A percentile compares a stretch with the other conserved stretches of the same genome.
phyloP scores from a whole-genome alignment of 352 stramenopile species.

The Blastocystis sp. region DNA sequence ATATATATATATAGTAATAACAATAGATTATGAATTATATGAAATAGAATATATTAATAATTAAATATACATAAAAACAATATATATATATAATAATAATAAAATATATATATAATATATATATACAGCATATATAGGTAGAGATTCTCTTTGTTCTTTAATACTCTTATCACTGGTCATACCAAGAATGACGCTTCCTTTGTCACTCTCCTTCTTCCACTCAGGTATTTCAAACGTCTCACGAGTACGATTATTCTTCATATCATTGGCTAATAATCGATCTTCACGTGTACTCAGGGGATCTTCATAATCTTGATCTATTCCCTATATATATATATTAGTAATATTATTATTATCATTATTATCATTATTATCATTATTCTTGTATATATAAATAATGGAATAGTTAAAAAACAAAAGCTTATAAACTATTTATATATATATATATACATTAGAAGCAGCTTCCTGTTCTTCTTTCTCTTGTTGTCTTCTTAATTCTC shows the following conservation, averaged over 20 bases:
- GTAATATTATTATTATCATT: constrained; percentile 11
- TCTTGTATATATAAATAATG: constrained; percentile 90
- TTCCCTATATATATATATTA: neutral
- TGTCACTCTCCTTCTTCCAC: constrained; percentile 88
- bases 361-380: constrained; percentile 65
- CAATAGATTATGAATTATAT: neutral
- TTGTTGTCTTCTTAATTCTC: constrained; percentile 82
- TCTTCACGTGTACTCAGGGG: constrained; percentile 77
- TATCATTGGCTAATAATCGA: constrained; percentile 47
- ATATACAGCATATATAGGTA: constrained; percentile 86
- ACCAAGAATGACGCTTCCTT: constrained; percentile 82
- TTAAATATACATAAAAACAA: constrained; percentile 42
- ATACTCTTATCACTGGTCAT: constrained; percentile 77
- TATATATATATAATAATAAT: constrained; percentile 50
- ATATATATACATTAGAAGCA: constrained; percentile 75
- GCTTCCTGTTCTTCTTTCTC: constrained; percentile 78
- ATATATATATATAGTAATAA: no score
- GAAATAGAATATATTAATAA: neutral
- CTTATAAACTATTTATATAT: neutral
- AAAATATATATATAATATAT: constrained; percentile 79
- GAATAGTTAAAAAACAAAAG: constrained; percentile 49
- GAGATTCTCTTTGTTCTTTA: constrained; percentile 77
- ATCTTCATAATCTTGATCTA: neutral
- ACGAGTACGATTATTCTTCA: no score
- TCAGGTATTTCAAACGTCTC: constrained; percentile 71